Conservation (phyloP, 371 early-diverging fungal genomes). For the Homolaphlyctis polyrhiza region DNA sequence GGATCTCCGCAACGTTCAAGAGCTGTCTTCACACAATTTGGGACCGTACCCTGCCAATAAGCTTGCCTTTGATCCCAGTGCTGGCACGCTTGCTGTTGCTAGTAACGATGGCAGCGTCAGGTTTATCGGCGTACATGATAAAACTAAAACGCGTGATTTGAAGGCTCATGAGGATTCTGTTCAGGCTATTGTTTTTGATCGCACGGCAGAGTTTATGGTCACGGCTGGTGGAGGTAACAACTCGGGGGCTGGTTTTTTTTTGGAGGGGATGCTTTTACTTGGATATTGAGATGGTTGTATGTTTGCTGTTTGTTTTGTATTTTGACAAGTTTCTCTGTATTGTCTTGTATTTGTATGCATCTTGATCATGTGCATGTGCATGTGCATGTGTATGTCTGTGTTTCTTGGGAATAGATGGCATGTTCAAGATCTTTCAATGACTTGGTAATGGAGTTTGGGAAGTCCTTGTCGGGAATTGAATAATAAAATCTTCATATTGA, state of each 20-base stretch:
- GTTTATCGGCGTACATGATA: conserved; percentile 17
- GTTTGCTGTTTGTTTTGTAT: too few relatives aligned
- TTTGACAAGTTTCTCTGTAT: too few relatives aligned
- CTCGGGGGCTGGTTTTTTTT: too few relatives aligned
- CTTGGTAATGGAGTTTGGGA: too few relatives aligned
- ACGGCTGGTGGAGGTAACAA: conserved; percentile 37
- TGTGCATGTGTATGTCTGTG: not conserved
- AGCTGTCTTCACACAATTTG: conserved; percentile 20
- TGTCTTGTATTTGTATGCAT: too few relatives aligned
- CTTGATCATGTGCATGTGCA: not conserved
- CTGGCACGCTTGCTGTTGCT: conserved; percentile 32
- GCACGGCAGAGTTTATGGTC: conserved; percentile 34
- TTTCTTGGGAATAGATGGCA: conserved; percentile 15
- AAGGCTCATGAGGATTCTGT: conserved; percentile 25
- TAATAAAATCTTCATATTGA: too few relatives aligned
- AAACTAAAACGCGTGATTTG: conserved; percentile 17
- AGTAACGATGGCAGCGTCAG: conserved; percentile 32
- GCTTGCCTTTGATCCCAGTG: conserved; percentile 38
- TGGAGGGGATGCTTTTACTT: too few relatives aligned
- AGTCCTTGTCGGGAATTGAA: too few relatives aligned
- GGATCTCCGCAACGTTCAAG: conserved; percentile 36
- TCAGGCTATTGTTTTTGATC: conserved; percentile 38
- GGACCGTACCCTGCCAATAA: conserved; percentile 41
- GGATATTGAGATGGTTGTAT: too few relatives aligned
- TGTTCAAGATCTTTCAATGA: conserved; percentile 26